Percentiles rank a stretch among this genome's conserved stretches.
Evolutionary conservation across 2,329 filamentous ascomycete genomes (phyloP).

Genomic region (Diplodia corticola): DNA sequence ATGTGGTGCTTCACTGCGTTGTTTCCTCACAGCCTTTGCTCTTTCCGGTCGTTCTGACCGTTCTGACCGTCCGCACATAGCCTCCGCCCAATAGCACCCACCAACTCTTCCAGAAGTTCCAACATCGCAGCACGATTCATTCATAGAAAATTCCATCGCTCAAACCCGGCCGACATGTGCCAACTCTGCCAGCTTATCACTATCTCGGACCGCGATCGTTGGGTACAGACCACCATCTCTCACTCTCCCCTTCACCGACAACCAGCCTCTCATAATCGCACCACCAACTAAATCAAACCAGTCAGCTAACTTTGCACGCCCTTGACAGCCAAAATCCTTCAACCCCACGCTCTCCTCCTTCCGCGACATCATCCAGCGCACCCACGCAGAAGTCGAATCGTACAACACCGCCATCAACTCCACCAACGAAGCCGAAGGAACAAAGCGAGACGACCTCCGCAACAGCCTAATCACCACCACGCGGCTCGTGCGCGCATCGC

Average conservation of each 20-base stretch:
- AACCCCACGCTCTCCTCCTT: constrained; percentile 3
- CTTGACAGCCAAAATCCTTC: constrained; percentile 18
- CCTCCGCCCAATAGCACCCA: not conserved
- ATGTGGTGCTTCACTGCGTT: too few relatives aligned
- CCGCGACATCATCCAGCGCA: not conserved
- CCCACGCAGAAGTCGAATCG: constrained; percentile 9
- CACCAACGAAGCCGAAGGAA: not conserved
- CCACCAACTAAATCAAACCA: not conserved
- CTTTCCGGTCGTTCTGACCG: not conserved
- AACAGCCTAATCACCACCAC: not conserved
- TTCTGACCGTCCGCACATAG: not conserved
- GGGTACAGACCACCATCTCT: constrained; percentile 7
- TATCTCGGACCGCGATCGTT: constrained; percentile 17
- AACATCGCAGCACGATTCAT: not conserved
- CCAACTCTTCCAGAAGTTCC: not conserved
- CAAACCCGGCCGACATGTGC: not conserved
- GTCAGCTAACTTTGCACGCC: not conserved
- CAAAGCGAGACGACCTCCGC: not conserved
- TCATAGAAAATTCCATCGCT: not conserved
- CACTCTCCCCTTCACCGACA: not conserved
- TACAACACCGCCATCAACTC: not conserved
- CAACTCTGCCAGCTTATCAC: constrained; percentile 15
- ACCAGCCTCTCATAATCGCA: too few relatives aligned
- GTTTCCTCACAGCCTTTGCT: too few relatives aligned
- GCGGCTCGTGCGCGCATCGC: not conserved